phyloP scores from a whole-genome alignment of 2,329 filamentous ascomycete species.

The Neurospora sp. region DNA sequence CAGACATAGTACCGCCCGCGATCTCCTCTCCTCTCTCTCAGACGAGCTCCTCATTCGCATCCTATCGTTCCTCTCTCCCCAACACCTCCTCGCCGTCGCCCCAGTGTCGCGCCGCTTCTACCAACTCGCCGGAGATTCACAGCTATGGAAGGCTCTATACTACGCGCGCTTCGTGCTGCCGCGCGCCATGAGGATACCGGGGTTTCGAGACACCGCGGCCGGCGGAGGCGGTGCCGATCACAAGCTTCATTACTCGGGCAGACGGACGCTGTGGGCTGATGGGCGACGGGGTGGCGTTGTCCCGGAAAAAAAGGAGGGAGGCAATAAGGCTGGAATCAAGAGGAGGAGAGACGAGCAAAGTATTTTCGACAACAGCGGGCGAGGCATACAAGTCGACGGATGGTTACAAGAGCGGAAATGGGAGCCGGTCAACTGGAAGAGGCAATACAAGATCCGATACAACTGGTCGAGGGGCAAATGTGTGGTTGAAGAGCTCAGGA shows the following conservation, averaged over 20 bases:
- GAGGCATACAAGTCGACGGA: slow-evolving; percentile 18
- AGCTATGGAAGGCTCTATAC: slow-evolving; percentile 86
- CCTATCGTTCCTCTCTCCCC: slow-evolving; percentile 62
- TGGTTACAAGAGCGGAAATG: slow-evolving; percentile 34
- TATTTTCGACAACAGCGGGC: neutral
- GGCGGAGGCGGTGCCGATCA: slow-evolving; percentile 14
- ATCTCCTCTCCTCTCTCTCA: slow-evolving; percentile 64
- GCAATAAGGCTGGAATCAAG: slow-evolving; percentile 1
- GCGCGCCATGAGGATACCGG: slow-evolving; percentile 65
- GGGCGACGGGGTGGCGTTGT: slow-evolving; percentile 33
- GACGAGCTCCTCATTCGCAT: slow-evolving; percentile 84
- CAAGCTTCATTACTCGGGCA: slow-evolving; percentile 35
- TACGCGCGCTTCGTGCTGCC: slow-evolving; percentile 80
- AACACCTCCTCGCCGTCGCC: slow-evolving; percentile 51
- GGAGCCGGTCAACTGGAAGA: slow-evolving; percentile 67
- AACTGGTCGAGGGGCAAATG: slow-evolving; percentile 86
- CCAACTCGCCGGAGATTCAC: slow-evolving; percentile 64
- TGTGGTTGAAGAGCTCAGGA: slow-evolving; percentile 63
- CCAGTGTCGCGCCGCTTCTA: slow-evolving; percentile 68
- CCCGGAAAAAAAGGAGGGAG: slow-evolving; percentile 39
- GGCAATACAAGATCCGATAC: slow-evolving; percentile 75
- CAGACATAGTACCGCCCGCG: slow-evolving; percentile 20
- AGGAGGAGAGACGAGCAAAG: neutral
- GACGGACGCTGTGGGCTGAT: slow-evolving; percentile 34
- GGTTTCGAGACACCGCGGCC: slow-evolving; percentile 36